These are phyloP conservation scores for Phaeoacremonium minimum DNA, from an alignment of 2,329 filamentous ascomycete species.

Conservation along the genomic window DNA sequence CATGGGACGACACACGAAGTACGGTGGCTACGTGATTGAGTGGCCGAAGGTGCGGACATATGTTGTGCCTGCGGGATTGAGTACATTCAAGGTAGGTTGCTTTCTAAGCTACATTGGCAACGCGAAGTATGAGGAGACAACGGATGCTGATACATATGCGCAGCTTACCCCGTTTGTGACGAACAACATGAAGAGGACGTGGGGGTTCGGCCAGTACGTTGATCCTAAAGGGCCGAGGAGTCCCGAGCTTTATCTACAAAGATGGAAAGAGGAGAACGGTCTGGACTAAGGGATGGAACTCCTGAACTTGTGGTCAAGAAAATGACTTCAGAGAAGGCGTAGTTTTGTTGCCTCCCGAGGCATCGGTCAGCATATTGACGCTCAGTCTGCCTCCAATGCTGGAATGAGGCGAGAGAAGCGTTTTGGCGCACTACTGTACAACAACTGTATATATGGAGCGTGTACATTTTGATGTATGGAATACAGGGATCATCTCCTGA, in stretches of 20 bases:
- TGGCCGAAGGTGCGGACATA: slow-evolving; percentile 88
- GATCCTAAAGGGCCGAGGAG: slow-evolving; percentile 52
- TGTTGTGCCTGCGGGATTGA: slow-evolving; percentile 67
- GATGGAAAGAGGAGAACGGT: slow-evolving; percentile 67
- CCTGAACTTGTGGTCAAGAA: no score
- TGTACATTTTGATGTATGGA: no score
- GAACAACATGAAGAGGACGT: slow-evolving; percentile 46
- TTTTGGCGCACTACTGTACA: no score
- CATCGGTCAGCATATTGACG: no score
- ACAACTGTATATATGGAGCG: no score
- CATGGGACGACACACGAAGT: slow-evolving; percentile 80
- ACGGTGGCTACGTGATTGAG: slow-evolving; percentile 80
- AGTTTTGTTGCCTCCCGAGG: no score
- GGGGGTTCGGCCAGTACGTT: slow-evolving; percentile 46
- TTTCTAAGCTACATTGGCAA: not conserved
- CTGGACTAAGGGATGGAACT: slow-evolving; percentile 42
- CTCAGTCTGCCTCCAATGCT: no score
- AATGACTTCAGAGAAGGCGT: no score
- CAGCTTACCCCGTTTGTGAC: slow-evolving; percentile 80
- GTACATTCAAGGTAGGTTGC: slow-evolving; percentile 63
- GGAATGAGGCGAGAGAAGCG: no score
- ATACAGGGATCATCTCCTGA: no score
- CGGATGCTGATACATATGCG: slow-evolving; percentile 9
- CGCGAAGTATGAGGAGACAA: not conserved
- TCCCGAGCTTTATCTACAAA: slow-evolving; percentile 57